Evolutionary conservation across 176 grass and related monocot species (phyloP).

Genomic region (Urochloa ruziziensis): DNA sequence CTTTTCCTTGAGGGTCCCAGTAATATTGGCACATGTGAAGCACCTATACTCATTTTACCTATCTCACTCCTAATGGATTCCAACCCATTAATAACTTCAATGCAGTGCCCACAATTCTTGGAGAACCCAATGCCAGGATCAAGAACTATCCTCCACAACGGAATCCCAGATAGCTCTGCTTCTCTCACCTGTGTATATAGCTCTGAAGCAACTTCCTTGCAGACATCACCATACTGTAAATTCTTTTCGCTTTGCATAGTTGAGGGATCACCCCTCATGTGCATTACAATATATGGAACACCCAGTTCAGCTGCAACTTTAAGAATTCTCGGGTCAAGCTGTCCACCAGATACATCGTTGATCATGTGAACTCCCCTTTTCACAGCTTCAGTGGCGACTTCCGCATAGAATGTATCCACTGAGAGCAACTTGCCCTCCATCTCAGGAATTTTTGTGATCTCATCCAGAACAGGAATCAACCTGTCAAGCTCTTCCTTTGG

Average conservation of each 20-base stretch:
- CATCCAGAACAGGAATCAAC: slow-evolving; percentile 72
- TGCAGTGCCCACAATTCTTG: slow-evolving; percentile 57
- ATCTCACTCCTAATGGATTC: slow-evolving; percentile 57
- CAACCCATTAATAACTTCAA: slow-evolving; percentile 58
- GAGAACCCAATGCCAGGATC: slow-evolving; percentile 95
- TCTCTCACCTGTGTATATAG: slow-evolving; percentile 48
- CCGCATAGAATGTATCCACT: slow-evolving; percentile 77
- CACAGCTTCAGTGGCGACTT: slow-evolving; percentile 80
- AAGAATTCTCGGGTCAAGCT: slow-evolving; percentile 73
- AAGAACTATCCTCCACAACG: slow-evolving; percentile 81
- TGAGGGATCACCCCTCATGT: slow-evolving; percentile 80
- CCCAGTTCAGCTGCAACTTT: slow-evolving; percentile 61
- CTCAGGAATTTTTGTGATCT: slow-evolving; percentile 55
- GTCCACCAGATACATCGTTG: slow-evolving; percentile 83
- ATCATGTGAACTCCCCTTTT: slow-evolving; percentile 74
- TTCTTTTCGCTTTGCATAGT: slow-evolving; percentile 84
- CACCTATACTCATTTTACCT: slow-evolving; percentile 59
- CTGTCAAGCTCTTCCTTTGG: slow-evolving; percentile 71
- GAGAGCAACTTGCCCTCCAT: slow-evolving; percentile 73
- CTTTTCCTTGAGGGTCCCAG: slow-evolving; percentile 77
- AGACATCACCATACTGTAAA: slow-evolving; percentile 67
- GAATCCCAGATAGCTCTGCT: slow-evolving; percentile 71
- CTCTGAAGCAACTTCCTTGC: slow-evolving; percentile 74
- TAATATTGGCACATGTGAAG: slow-evolving; percentile 72
- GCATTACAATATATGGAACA: slow-evolving; percentile 88